Percentiles rank a stretch among this genome's conserved stretches.
phyloP scores from a whole-genome alignment of 345 rosid species.

The Fremontodendron californicum region DNA sequence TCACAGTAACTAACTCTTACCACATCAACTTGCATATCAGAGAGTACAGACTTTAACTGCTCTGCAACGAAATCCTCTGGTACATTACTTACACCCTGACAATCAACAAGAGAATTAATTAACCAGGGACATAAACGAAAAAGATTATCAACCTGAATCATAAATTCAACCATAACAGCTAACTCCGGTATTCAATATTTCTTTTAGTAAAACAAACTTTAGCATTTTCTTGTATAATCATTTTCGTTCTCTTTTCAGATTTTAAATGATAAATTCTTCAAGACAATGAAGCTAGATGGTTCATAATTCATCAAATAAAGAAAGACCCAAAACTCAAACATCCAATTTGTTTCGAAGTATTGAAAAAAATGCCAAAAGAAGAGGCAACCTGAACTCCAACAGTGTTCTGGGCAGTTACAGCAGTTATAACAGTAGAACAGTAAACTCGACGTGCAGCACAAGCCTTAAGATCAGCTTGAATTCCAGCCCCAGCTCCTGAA shows the following conservation, averaged over 20 bases:
- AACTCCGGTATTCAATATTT: neutral
- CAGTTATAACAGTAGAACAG: conserved; percentile 86
- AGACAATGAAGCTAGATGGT: neutral
- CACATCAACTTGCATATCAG: conserved; percentile 90
- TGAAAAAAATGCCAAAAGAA: neutral
- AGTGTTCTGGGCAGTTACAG: conserved; percentile 89
- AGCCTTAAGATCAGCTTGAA: conserved; percentile 92
- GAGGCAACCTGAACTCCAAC: conserved; percentile 71
- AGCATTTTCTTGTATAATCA: neutral
- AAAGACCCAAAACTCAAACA: neutral
- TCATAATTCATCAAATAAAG: neutral
- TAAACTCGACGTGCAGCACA: conserved; percentile 90
- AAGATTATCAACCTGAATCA: neutral
- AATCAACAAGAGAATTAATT: neutral
- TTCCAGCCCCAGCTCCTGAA: conserved; percentile 94
- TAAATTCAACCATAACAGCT: neutral
- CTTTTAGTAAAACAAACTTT: neutral
- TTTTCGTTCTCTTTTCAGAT: neutral
- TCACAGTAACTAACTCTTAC: conserved; percentile 38
- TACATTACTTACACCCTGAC: conserved; percentile 45
- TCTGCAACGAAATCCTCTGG: conserved; percentile 59
- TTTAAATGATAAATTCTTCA: neutral
- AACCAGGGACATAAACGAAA: neutral
- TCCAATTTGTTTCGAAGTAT: neutral
- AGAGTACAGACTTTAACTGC: conserved; percentile 85